Evolutionary conservation across 495 filamentous ascomycete genomes (phyloP).

Genomic region (Choiromyces venosus): DNA sequence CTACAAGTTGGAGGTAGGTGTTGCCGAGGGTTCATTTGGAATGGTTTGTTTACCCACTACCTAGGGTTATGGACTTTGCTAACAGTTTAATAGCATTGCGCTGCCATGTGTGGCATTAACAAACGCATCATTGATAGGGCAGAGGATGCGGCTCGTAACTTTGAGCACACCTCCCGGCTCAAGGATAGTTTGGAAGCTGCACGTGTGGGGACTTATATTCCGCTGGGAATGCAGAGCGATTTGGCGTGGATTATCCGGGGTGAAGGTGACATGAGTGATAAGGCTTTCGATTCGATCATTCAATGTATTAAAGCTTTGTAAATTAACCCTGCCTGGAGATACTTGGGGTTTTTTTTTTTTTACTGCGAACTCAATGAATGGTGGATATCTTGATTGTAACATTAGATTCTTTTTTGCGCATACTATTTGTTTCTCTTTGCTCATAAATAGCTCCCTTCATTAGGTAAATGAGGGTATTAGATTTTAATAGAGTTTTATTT

Average conservation of each 20-base stretch:
- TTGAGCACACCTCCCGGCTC: conserved; percentile 88
- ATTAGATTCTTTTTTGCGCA: background rate
- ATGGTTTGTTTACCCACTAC: conserved; percentile 53
- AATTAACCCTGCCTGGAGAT: background rate
- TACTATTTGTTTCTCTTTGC: conserved; percentile 1
- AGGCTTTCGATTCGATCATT: conserved; percentile 34
- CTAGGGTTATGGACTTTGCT: background rate
- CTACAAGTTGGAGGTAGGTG: conserved; percentile 89
- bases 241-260: conserved; percentile 68
- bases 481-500: background rate
- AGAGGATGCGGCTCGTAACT: conserved; percentile 82
- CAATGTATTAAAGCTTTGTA: conserved; percentile 30
- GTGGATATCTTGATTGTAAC: background rate
- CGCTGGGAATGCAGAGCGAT: conserved; percentile 87
- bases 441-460: background rate
- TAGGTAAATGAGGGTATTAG: background rate
- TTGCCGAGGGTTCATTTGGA: conserved; percentile 95
- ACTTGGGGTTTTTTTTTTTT: background rate
- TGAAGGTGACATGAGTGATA: conserved; percentile 30
- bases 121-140: conserved; percentile 75
- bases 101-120: conserved; percentile 93
- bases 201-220: conserved; percentile 68
- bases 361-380: background rate
- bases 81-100: conserved; percentile 60
- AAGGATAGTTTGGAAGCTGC: conserved; percentile 82